Evolutionary conservation across 2,329 filamentous ascomycete genomes (phyloP).

Genomic region (Epichloe brachyelytri): DNA sequence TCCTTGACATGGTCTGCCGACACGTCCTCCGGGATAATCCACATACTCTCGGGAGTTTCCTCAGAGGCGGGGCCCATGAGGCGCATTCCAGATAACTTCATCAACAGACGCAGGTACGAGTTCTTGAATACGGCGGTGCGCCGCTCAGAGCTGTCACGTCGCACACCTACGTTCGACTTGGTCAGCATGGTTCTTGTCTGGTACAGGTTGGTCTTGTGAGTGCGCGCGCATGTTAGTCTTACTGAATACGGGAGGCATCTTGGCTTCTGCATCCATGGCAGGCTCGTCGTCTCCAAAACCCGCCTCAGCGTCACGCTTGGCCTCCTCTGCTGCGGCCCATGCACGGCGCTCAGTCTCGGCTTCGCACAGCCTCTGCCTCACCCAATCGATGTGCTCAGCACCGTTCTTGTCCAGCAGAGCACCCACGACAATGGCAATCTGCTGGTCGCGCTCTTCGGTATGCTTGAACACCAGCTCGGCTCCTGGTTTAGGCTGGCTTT

Average conservation of each 20-base stretch:
- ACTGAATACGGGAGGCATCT: slow-evolving; percentile 21
- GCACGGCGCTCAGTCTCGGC: slow-evolving; percentile 61
- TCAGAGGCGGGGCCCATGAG: slow-evolving; percentile 40
- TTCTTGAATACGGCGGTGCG: slow-evolving; percentile 78
- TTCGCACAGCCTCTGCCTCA: slow-evolving; percentile 56
- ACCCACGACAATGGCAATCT: slow-evolving; percentile 69
- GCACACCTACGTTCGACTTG: slow-evolving; percentile 32
- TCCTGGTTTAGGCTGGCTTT: slow-evolving; percentile 51
- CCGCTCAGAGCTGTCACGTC: slow-evolving; percentile 51
- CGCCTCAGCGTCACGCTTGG: slow-evolving; percentile 31
- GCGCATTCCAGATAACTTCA: slow-evolving; percentile 62
- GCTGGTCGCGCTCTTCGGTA: slow-evolving; percentile 52
- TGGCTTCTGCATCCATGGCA: slow-evolving; percentile 13
- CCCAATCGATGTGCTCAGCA: slow-evolving; percentile 64
- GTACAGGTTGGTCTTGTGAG: neutral
- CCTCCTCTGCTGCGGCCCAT: slow-evolving; percentile 63
- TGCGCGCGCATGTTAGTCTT: slow-evolving; percentile 10
- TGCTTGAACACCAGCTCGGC: slow-evolving; percentile 75
- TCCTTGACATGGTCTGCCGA: slow-evolving; percentile 54
- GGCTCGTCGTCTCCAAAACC: slow-evolving; percentile 17
- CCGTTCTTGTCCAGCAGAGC: slow-evolving; percentile 71
- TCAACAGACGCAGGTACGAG: slow-evolving; percentile 70
- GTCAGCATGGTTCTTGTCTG: slow-evolving; percentile 5
- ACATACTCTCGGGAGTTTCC: slow-evolving; percentile 62
- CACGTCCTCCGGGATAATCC: slow-evolving; percentile 60